Evolutionary conservation across 371 early-diverging fungal genomes (phyloP).

Genomic region (Blakeslea trispora): DNA sequence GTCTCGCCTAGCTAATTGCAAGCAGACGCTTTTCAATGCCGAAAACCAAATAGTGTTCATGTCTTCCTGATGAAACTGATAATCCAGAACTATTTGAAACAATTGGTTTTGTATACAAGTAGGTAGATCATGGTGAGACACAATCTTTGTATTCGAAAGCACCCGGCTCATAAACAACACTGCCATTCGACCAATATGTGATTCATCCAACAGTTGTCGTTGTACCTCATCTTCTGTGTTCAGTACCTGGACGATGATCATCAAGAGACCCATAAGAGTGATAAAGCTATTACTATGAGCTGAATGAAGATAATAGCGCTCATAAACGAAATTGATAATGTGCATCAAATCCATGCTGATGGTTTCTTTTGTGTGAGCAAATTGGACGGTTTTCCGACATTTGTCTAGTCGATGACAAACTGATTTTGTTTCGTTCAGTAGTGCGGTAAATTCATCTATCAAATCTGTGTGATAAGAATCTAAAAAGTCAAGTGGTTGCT

Average conservation of each 20-base stretch:
- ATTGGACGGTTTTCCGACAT: not conserved
- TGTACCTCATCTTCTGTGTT: not conserved
- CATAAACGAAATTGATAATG: not conserved
- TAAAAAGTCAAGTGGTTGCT: not conserved
- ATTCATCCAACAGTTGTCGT: not conserved
- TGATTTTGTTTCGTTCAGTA: not conserved
- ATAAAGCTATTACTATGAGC: not conserved
- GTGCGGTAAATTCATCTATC: not conserved
- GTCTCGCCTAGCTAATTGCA: not conserved
- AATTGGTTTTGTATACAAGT: not conserved
- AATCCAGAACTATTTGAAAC: not conserved
- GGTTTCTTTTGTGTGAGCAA: not conserved
- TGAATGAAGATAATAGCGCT: not conserved
- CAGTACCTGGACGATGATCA: not conserved
- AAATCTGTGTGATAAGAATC: not conserved
- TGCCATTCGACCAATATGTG: not conserved
- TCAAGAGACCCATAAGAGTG: not conserved
- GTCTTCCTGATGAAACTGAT: not conserved
- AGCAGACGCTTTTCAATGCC: not conserved
- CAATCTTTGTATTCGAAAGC: not conserved
- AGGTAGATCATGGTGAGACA: not conserved
- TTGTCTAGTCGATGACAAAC: not conserved
- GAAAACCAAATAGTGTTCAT: not conserved
- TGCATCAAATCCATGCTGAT: not conserved
- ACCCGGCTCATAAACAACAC: not conserved